Evolutionary conservation across 805 yeast genomes (phyloP).

Genomic region (Yarrowia phangngaensis): DNA sequence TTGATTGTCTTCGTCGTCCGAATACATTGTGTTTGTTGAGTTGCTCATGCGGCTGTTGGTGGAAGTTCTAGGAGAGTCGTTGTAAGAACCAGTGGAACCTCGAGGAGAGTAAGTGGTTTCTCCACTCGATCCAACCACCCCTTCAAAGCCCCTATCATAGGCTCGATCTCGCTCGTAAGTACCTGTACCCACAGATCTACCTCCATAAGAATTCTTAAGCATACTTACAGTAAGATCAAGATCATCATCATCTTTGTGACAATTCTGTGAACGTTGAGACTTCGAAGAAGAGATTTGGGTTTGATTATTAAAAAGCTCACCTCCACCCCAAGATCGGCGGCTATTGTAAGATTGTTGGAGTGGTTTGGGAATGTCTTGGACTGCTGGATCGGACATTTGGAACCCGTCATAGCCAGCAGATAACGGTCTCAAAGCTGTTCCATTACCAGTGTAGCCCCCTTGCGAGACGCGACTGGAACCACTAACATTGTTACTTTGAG

Average conservation of each 20-base stretch:
- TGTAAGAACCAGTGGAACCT: constrained; percentile 2
- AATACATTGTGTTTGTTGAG: constrained; percentile 18
- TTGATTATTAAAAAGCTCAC: neutral
- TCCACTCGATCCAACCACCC: neutral
- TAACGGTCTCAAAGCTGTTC: too few relatives aligned
- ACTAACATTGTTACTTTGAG: too few relatives aligned
- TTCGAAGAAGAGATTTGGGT: neutral
- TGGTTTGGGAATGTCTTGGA: constrained; percentile 16
- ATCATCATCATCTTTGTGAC: constrained; percentile 2
- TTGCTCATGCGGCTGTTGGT: neutral
- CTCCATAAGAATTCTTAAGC: constrained; percentile 20
- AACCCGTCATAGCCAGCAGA: constrained; percentile 14
- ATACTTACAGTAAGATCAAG: constrained; percentile 12
- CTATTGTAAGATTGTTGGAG: constrained; percentile 7
- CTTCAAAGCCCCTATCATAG: constrained; percentile 12
- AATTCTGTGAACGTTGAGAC: neutral
- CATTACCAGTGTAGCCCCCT: too few relatives aligned
- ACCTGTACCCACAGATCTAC: constrained; percentile 2
- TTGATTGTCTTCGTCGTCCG: constrained; percentile 3
- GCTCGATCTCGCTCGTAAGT: constrained; percentile 20
- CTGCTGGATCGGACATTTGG: neutral
- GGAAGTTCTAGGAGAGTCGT: neutral
- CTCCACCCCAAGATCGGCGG: constrained; percentile 21
- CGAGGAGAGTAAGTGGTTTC: constrained; percentile 15
- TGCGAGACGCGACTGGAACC: too few relatives aligned